Percentiles rank a stretch among this genome's conserved stretches.
Conservation (phyloP, 768 basidiomycete genomes). For the Pleurotus pulmonarius region DNA sequence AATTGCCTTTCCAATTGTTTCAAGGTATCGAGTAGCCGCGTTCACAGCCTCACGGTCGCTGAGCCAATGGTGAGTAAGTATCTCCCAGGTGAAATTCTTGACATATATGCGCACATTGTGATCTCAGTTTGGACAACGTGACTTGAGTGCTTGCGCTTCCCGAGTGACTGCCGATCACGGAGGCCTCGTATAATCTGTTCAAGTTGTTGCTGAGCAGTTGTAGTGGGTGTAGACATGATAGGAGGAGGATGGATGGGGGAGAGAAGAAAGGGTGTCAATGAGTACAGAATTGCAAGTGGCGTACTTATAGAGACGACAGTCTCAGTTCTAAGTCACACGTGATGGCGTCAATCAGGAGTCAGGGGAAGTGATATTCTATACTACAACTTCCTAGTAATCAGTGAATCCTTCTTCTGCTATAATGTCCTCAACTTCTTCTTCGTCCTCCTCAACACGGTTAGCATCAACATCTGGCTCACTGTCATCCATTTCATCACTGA, state of each 20-base stretch:
- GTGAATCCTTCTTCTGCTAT: not conserved
- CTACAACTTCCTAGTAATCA: not conserved
- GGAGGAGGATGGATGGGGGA: not conserved
- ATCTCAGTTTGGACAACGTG: not conserved
- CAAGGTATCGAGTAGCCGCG: not conserved
- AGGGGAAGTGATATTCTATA: conserved; percentile 7
- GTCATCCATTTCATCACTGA: not conserved
- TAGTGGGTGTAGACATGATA: not conserved
- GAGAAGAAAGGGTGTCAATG: not conserved
- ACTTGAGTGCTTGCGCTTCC: not conserved
- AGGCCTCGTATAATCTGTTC: not conserved
- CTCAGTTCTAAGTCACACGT: not conserved
- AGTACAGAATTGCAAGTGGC: too few species aligned
- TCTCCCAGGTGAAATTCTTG: not conserved
- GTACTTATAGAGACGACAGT: too few species aligned
- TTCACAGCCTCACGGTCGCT: not conserved
- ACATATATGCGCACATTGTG: not conserved
- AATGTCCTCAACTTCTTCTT: conserved; percentile 10
- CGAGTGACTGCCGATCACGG: not conserved
- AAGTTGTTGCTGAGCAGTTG: not conserved
- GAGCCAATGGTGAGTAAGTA: not conserved
- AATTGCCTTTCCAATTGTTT: not conserved
- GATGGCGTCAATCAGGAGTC: not conserved
- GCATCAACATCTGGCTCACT: conserved; percentile 3
- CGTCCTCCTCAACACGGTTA: conserved; percentile 8